Percentiles rank a stretch among this genome's conserved stretches.
Evolutionary conservation across 441 rosid genomes (phyloP).

Genomic region (Populus hybrid): DNA sequence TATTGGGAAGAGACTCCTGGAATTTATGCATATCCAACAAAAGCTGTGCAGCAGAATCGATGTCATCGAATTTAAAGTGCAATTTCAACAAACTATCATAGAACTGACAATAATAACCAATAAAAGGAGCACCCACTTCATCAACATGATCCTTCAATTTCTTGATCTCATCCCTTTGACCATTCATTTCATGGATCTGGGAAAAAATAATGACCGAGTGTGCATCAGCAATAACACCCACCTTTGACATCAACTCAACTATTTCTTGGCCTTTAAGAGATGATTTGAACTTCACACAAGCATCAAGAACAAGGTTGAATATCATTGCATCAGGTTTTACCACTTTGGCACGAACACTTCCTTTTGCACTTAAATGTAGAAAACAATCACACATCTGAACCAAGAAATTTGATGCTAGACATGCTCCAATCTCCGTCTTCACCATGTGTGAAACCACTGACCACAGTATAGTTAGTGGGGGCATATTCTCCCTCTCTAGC

Average conservation of each 20-base stretch:
- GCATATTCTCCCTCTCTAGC: slow-evolving; percentile 42
- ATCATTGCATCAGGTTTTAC: slow-evolving; percentile 56
- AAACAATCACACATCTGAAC: slow-evolving; percentile 52
- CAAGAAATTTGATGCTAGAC: slow-evolving; percentile 62
- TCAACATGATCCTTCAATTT: slow-evolving; percentile 56
- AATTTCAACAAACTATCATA: slow-evolving; percentile 65
- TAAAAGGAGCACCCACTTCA: slow-evolving; percentile 29
- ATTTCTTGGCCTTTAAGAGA: slow-evolving; percentile 70
- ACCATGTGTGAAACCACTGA: slow-evolving; percentile 68
- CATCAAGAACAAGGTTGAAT: slow-evolving; percentile 75
- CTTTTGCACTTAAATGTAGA: slow-evolving; percentile 14
- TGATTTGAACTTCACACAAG: slow-evolving; percentile 61
- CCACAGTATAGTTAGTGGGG: slow-evolving; percentile 33
- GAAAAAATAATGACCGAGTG: slow-evolving; percentile 60
- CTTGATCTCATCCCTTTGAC: slow-evolving; percentile 67
- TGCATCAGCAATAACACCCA: slow-evolving; percentile 71
- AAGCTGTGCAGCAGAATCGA: slow-evolving; percentile 63
- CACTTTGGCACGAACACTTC: slow-evolving; percentile 26
- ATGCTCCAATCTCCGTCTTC: slow-evolving; percentile 64
- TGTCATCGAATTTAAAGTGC: slow-evolving; percentile 67
- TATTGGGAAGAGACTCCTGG: background rate
- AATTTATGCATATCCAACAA: slow-evolving; percentile 35
- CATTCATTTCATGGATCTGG: slow-evolving; percentile 63
- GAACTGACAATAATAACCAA: background rate
- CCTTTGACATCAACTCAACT: slow-evolving; percentile 62